Evolutionary conservation across 768 basidiomycete genomes (phyloP), one percentile per base, ranked within the genome.

Genomic region (Pisolithus marmoratus): DNA sequence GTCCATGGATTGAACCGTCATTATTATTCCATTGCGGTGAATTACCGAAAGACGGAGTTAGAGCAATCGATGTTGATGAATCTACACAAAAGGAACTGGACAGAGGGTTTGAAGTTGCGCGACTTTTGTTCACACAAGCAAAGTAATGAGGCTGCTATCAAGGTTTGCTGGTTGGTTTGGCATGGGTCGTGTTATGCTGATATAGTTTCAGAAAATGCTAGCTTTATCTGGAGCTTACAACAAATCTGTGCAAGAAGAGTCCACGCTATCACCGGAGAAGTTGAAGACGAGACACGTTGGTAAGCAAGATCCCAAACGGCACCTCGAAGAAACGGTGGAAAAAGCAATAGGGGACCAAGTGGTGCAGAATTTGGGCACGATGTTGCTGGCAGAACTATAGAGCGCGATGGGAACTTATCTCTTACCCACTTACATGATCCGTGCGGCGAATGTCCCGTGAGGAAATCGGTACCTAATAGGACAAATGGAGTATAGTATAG

Each of bases 31-130:
- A 94, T 99, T 58, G 93, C 88, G 7, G 95, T 99, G 55, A 94
- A 95, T 69, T 98, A 98, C 72, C 84, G 94, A 60, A 98, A 98
- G 77, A 97, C 94, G 26, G 95, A 97, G 66, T 81, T 95, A 2
- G 96, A 99, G 70, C 96, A 99, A 67, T 82, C 88, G 17, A 99
- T 99, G 96, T 72, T 99, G 59, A 92, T 98, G 88, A 99, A 98
- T 69, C 73, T 99, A 61, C 96, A 99, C 76, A 98, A 98, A 71
- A 79, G 93, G 62, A 95, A 96, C 65, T 99, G 96, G 96, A 98
- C 96, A 2, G 94, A 98, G 68, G 96, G 95, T 1, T 73, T 99
- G 58, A 91, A 89, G 66, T 69, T 99, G 63, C 79, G 84, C 38
- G 94, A 98, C 71, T 98, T 97, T 71, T 80, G 87, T 69, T 70